phyloP scores from a whole-genome alignment of 2,329 filamentous ascomycete species.

The Colletotrichum karsti region DNA sequence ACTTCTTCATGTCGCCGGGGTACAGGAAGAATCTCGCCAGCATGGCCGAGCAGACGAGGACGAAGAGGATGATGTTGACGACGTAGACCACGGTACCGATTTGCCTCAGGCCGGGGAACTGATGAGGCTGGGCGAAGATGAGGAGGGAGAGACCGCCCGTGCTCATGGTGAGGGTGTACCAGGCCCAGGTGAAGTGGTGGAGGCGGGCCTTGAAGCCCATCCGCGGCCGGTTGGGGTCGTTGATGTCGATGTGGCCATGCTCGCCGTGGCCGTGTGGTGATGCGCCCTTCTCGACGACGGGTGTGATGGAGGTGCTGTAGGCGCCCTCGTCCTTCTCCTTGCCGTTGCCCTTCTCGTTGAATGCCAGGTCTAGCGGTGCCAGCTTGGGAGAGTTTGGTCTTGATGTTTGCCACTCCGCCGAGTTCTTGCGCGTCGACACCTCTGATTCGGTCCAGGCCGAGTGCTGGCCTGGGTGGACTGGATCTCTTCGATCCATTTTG shows the following conservation, averaged over 20 bases:
- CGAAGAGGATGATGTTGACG: slow-evolving; percentile 73
- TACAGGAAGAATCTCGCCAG: slow-evolving; percentile 68
- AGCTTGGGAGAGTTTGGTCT: slow-evolving; percentile 27
- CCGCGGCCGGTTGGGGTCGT: slow-evolving; percentile 40
- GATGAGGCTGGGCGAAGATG: slow-evolving; percentile 68
- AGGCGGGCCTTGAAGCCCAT: slow-evolving; percentile 54
- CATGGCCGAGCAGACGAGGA: slow-evolving; percentile 61
- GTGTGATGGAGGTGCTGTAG: slow-evolving; percentile 23
- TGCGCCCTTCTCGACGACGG: slow-evolving; percentile 25
- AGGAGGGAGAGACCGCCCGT: slow-evolving; percentile 75
- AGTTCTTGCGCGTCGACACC: slow-evolving; percentile 28
- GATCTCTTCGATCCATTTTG: slow-evolving; percentile 22
- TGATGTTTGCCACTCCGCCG: slow-evolving; percentile 23
- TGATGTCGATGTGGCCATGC: slow-evolving; percentile 28
- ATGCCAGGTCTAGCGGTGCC: slow-evolving; percentile 18
- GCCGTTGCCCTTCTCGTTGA: background rate
- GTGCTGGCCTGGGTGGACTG: slow-evolving; percentile 9
- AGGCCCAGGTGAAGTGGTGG: slow-evolving; percentile 74
- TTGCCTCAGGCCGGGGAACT: slow-evolving; percentile 68
- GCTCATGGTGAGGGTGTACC: slow-evolving; percentile 80
- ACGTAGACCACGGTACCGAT: slow-evolving; percentile 76
- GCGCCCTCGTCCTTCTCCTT: background rate
- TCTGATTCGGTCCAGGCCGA: slow-evolving; percentile 26
- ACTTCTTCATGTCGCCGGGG: slow-evolving; percentile 59
- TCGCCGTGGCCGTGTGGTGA: background rate